Percentiles rank a stretch among this genome's conserved stretches.
phyloP scores from a whole-genome alignment of 176 grass and related monocot genomes.

The Aechmea fasciata region DNA sequence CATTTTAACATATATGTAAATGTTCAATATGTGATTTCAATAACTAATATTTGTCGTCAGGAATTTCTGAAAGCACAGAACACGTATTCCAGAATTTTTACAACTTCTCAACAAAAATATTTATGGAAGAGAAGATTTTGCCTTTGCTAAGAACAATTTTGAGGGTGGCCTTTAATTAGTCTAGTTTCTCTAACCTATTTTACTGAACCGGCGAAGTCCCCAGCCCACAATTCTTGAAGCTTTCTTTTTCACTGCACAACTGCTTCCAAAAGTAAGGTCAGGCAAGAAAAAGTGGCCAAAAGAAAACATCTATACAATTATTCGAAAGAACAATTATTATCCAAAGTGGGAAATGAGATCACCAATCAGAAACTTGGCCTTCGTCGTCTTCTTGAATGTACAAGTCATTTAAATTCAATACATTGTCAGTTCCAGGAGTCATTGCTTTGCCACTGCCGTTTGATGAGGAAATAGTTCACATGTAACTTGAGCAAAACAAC shows the following conservation, averaged over 20 bases:
- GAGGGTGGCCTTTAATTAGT: not conserved
- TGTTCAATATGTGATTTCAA: not conserved
- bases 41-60: not conserved
- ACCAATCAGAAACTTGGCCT: constrained; percentile 23
- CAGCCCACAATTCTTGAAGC: constrained; percentile 63
- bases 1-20: constrained; percentile 5
- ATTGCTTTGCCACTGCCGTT: not conserved
- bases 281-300: not conserved
- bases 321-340: not conserved
- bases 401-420: constrained; percentile 15
- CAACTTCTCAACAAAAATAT: not conserved
- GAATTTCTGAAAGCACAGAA: not conserved
- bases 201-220: constrained; percentile 91
- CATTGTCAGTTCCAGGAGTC: constrained; percentile 4
- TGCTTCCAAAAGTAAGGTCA: not conserved
- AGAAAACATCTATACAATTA: constrained; percentile 8
- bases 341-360: constrained; percentile 1
- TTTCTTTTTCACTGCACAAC: constrained; percentile 44
- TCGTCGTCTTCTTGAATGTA: constrained; percentile 10
- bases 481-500: not conserved
- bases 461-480: constrained; percentile 5
- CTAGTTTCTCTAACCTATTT: constrained; percentile 47
- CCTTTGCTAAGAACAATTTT: constrained; percentile 1
- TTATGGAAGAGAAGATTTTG: not conserved
- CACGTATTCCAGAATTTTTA: not conserved